phyloP scores from a whole-genome alignment of 805 yeast species.

The Starmerella vaccinii region DNA sequence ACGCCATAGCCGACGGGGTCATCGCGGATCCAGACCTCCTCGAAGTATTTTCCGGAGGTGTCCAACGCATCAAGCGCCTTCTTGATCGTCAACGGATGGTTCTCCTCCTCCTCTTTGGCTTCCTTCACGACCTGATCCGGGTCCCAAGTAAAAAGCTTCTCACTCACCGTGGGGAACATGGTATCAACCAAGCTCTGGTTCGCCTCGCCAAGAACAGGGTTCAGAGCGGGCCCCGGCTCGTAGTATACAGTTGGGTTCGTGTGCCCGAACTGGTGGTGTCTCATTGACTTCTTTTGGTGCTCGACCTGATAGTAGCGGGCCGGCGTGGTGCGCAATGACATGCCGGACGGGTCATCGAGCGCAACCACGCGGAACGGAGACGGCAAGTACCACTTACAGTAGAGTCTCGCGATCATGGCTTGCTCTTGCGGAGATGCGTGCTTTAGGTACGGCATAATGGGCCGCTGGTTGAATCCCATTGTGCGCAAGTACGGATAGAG shows the following conservation, averaged over 20 bases:
- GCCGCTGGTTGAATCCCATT: slow-evolving; percentile 1
- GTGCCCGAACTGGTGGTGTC: slow-evolving; percentile 20
- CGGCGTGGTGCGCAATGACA: slow-evolving; percentile 5
- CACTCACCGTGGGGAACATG: slow-evolving; percentile 11
- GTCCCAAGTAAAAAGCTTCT: slow-evolving; percentile 12
- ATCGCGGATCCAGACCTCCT: slow-evolving; percentile 15
- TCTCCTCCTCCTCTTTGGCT: neutral
- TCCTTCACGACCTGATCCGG: neutral
- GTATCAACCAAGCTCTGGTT: slow-evolving; percentile 2
- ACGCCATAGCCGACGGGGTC: slow-evolving; percentile 25
- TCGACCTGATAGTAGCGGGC: slow-evolving; percentile 8
- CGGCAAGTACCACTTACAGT: slow-evolving; percentile 14
- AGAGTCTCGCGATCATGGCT: slow-evolving; percentile 22
- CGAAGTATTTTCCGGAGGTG: slow-evolving; percentile 14
- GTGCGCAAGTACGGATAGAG: slow-evolving; percentile 15
- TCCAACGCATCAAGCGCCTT: slow-evolving; percentile 2
- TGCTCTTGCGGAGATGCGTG: slow-evolving; percentile 16
- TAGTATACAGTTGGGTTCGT: slow-evolving; percentile 8
- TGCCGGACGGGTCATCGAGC: neutral
- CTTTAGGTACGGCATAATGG: slow-evolving; percentile 10
- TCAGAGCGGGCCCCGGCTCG: slow-evolving; percentile 7
- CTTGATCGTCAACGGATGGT: slow-evolving; percentile 13
- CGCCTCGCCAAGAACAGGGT: neutral
- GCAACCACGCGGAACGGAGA: slow-evolving; percentile 19
- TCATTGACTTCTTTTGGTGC: neutral